Percentiles rank a stretch among this genome's conserved stretches.
These are phyloP conservation scores for Colletotrichum sp. DNA, from an alignment of 2,329 filamentous ascomycete genomes.

Conservation along the genomic window DNA sequence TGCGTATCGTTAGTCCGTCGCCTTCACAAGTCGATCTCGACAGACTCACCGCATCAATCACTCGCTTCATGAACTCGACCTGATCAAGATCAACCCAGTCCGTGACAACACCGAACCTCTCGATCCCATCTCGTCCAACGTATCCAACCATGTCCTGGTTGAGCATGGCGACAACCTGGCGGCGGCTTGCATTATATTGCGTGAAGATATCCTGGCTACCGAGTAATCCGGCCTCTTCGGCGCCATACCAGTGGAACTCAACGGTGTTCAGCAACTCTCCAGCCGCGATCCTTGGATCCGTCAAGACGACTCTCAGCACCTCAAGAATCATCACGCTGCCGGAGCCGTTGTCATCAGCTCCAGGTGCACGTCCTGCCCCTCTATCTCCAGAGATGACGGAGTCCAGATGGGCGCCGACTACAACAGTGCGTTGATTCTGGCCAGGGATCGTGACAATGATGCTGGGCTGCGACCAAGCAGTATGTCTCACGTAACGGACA, in stretches of 20 bases:
- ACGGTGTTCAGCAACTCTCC: slow-evolving; percentile 74
- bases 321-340: slow-evolving; percentile 83
- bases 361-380: slow-evolving; percentile 72
- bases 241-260: slow-evolving; percentile 88
- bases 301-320: slow-evolving; percentile 72
- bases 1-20: neutral
- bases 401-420: slow-evolving; percentile 81
- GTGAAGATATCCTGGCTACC: slow-evolving; percentile 65
- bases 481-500: slow-evolving; percentile 69
- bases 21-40: neutral
- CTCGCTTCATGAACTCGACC: slow-evolving; percentile 39
- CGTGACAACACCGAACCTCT: slow-evolving; percentile 41
- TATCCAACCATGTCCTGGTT: slow-evolving; percentile 51
- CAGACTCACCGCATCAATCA: slow-evolving; percentile 28
- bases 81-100: slow-evolving; percentile 41
- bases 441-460: slow-evolving; percentile 84
- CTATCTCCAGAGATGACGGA: slow-evolving; percentile 79
- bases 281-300: slow-evolving; percentile 62
- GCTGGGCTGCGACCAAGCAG: slow-evolving; percentile 72
- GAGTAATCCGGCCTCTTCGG: slow-evolving; percentile 79
- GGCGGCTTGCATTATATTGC: slow-evolving; percentile 33
- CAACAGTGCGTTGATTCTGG: slow-evolving; percentile 69
- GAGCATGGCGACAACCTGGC: slow-evolving; percentile 44
- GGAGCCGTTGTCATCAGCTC: slow-evolving; percentile 75
- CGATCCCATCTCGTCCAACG: slow-evolving; percentile 29